Conservation (phyloP, 2,329 filamentous ascomycete species). For the Neopestalotiopsis rosae region DNA sequence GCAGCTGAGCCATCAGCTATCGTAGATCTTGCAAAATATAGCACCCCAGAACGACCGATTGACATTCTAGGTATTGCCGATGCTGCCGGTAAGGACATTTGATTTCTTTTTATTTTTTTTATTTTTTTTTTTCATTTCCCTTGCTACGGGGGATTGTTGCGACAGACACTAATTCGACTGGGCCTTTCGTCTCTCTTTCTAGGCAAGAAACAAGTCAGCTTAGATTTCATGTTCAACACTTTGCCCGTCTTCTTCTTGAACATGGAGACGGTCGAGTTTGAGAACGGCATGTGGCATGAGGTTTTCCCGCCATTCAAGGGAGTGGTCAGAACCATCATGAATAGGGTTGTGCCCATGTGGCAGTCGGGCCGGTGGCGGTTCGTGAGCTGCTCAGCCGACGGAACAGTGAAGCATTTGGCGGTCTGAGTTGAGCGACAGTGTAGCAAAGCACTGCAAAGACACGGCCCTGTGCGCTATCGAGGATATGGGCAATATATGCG, state of each 20-base stretch:
- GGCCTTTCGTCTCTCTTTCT: background rate
- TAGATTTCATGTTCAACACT: constrained; percentile 26
- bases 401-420: constrained; percentile 22
- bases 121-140: too few relatives aligned
- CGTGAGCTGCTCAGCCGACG: constrained; percentile 23
- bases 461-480: too few relatives aligned
- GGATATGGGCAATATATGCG: too few relatives aligned
- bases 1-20: constrained; percentile 27
- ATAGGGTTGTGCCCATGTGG: constrained; percentile 25
- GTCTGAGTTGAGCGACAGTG: constrained; percentile 11
- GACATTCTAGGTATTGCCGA: constrained; percentile 28
- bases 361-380: constrained; percentile 29
- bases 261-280: constrained; percentile 29
- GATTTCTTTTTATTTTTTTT: background rate
- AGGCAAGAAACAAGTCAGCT: constrained; percentile 25
- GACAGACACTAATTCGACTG: background rate
- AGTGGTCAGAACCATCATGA: constrained; percentile 6
- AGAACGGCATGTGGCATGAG: constrained; percentile 30
- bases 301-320: constrained; percentile 27
- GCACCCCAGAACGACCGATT: constrained; percentile 26
- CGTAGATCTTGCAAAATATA: constrained; percentile 26
- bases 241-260: constrained; percentile 30
- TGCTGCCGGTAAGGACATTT: constrained; percentile 23
- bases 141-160: too few relatives aligned
- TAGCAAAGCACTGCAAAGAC: too few relatives aligned